A percentile compares a stretch with the other conserved stretches of the same genome.
These are phyloP conservation scores for Nymphaea colorata DNA, from an alignment of 164 flowering plant genomes.

Conservation along the genomic window DNA sequence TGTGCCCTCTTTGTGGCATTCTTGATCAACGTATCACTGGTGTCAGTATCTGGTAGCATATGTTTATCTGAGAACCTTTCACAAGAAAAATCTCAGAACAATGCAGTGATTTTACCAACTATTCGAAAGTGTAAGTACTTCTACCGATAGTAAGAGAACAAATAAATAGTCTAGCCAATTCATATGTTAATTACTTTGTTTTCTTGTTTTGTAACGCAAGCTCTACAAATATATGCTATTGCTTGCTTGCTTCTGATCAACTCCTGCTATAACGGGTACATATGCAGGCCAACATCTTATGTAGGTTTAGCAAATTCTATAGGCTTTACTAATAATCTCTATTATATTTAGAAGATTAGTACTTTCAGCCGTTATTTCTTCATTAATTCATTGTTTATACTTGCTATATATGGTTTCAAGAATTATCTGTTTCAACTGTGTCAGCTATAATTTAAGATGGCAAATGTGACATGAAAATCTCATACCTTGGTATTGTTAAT, in stretches of 20 bases:
- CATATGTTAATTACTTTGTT: too few relatives aligned
- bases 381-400: too few relatives aligned
- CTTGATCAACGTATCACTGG: slow-evolving; percentile 60
- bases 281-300: slow-evolving; percentile 88
- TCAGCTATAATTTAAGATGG: too few relatives aligned
- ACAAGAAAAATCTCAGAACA: slow-evolving; percentile 4
- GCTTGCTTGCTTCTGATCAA: slow-evolving; percentile 85
- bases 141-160: too few relatives aligned
- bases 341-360: too few relatives aligned
- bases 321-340: too few relatives aligned
- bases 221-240: slow-evolving; percentile 48
- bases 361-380: too few relatives aligned
- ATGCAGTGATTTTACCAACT: slow-evolving; percentile 50
- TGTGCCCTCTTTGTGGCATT: slow-evolving; percentile 70
- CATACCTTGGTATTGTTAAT: too few relatives aligned
- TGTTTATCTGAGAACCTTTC: slow-evolving; percentile 38
- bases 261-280: slow-evolving; percentile 82
- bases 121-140: slow-evolving; percentile 69
- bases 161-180: too few relatives aligned
- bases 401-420: too few relatives aligned
- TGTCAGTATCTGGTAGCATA: slow-evolving; percentile 64
- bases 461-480: too few relatives aligned
- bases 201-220: slow-evolving; percentile 63
- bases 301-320: slow-evolving; percentile 38
- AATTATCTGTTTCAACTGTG: too few relatives aligned